These are phyloP conservation scores for Acacia melanoxylon DNA, from an alignment of 306 rosid species.

Conservation along the genomic window DNA sequence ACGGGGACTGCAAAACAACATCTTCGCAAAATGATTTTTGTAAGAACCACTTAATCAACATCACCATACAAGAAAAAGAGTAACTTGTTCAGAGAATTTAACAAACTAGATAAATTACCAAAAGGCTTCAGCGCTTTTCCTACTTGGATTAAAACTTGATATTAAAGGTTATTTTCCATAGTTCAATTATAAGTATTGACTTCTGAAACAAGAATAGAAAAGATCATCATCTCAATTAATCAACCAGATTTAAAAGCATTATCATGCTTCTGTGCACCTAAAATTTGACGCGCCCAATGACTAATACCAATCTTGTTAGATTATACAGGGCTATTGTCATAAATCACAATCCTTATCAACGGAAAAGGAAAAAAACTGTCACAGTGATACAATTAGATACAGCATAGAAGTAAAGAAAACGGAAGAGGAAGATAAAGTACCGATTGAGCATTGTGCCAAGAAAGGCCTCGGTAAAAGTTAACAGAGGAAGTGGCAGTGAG, in stretches of 20 bases:
- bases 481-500: constrained; percentile 60
- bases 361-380: too few relatives aligned
- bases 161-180: background rate
- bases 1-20: background rate
- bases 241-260: background rate
- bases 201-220: background rate
- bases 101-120: background rate
- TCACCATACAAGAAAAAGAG: background rate
- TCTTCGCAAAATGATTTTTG: background rate
- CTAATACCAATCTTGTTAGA: background rate
- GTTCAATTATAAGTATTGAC: background rate
- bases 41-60: background rate
- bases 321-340: background rate
- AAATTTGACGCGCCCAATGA: background rate
- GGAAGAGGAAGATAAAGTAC: constrained; percentile 18
- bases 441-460: constrained; percentile 76
- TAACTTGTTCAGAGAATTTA: background rate
- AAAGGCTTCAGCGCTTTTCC: background rate
- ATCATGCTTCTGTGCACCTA: background rate
- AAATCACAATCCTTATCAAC: too few relatives aligned
- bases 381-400: background rate
- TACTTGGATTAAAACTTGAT: background rate
- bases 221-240: background rate
- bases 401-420: background rate
- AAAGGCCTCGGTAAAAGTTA: constrained; percentile 59